Evolutionary conservation across 2,329 filamentous ascomycete genomes (phyloP), one percentile per base, ranked within the genome.

Genomic region (Neofusicoccum parvum): DNA sequence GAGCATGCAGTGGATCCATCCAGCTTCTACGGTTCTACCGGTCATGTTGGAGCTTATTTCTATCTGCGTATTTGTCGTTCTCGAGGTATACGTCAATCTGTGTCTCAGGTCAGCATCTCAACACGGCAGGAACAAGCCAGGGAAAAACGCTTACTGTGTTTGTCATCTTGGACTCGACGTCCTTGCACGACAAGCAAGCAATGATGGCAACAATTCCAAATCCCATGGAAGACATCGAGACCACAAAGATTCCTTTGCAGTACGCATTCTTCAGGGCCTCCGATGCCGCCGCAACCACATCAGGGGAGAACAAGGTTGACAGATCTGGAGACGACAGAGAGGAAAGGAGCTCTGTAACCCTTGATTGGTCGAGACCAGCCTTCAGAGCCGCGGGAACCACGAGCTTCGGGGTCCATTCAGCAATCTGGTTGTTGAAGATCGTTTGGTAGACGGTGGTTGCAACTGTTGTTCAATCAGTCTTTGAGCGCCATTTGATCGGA

Each of bases 381-480:
- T 67, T 63, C 6, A 63, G 66, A 2, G 69, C 70, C 34, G 73
- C 72, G 6, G 65, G 46, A 1, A 69, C 67, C 3, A 75, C 66
- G 9, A 69, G 69, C 17, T 59, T 56, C 14, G 68, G 71, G 66
- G 14, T 68, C 5, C 23, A 41, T 65, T 48, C 67, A 65, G 69
- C 70, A 68, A 20, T 20, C 37, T 69, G 67, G 62, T 80, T 82
- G 60, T 73, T 78, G 39, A 79, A 71, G 60, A 82, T 79, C 4
- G 80, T 80, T 12, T 74, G 74, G 68, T 81, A 83, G 32, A 72
- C 71, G 1, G 72, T 70, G 36, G 69, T 67, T 2, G 71, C 70
- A 9, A 73, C 68, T 27, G 69, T 70, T 11, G 14, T 37, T 20
- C 5, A 20, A 15, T 53, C 34, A 53, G 50, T 5, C 15, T n/a